Evolutionary conservation across 2,329 filamentous ascomycete genomes (phyloP), one percentile per base, ranked within the genome.

Genomic region (Trichoderma endophyticum): DNA sequence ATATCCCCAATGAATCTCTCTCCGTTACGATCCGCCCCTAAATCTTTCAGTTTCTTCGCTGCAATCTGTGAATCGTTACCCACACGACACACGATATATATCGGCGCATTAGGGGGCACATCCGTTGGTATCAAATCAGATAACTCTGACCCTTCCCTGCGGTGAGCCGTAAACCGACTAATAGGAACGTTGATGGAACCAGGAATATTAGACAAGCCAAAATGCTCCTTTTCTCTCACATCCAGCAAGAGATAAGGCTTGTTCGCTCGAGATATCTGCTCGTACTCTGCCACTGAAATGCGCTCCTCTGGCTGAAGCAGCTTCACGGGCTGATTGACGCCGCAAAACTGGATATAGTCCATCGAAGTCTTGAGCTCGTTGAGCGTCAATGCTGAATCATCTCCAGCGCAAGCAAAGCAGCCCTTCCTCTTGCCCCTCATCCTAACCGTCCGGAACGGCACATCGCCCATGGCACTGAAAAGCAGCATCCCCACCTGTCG

Each of bases 321-420:
- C 11, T 84, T 82, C 21, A 91, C 83, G 0, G 89, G 86, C 64
- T 79, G 74, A 1, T 82, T 80, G 1, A 89, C 86, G 5, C 95
- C 94, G 78, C 95, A 98, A 78, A 98, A 98, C 67, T 91, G 89
- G 0, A 92, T 87, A 79, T 98, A 98, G 78, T 98, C 93, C 61
- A 95, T 84, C 6, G 88, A 90, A 0, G 86, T 86, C 24, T 81
- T 83, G 66, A 97, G 82, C 8, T 86, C 87, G 12, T 90, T 85
- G 8, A 89, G 79, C 0, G 91, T 91, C 12, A 98, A 85, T 0
- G 71, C 62, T 0, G 84, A 88, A 15, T 7, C 67, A 0, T 86
- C 82, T 14, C 39, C 69, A 0, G 92, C 92, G 79, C 96, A 99
- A 1, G 92, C 92, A 43, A 93, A 89, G 77, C 96, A 98, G 51